Conservation (phyloP, 306 rosid genomes). For the Citrullus amarus region DNA sequence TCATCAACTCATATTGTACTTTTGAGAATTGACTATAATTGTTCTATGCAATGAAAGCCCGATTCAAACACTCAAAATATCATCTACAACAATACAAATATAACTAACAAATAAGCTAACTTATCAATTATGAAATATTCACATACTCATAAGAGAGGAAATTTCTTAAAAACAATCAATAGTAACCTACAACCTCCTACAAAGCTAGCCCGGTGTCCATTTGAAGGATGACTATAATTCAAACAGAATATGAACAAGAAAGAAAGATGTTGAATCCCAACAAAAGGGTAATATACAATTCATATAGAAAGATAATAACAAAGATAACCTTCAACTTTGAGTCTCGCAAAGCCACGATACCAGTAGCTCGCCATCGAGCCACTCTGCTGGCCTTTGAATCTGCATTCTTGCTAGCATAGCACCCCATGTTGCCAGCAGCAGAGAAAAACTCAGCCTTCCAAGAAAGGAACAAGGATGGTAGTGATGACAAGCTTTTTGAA, state of each 20-base stretch:
- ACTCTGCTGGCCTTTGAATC: slow-evolving; percentile 46
- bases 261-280: not conserved
- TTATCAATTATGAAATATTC: not conserved
- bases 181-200: not conserved
- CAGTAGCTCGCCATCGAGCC: slow-evolving; percentile 94
- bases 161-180: not conserved
- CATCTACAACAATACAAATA: not conserved
- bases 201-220: not conserved
- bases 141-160: not conserved
- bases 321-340: slow-evolving; percentile 65
- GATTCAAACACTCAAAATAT: not conserved
- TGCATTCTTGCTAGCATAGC: slow-evolving; percentile 40
- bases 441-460: not conserved
- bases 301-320: not conserved
- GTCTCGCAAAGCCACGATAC: slow-evolving; percentile 86
- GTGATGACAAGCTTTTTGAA: not conserved
- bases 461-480: slow-evolving; percentile 1
- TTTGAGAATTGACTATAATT: not conserved
- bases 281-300: not conserved
- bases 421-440: slow-evolving; percentile 43
- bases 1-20: not conserved
- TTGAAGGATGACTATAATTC: not conserved
- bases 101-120: not conserved
- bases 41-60: not conserved
- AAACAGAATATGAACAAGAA: not conserved